Conservation (phyloP, 2,329 filamentous ascomycete genomes). For the Talaromyces sp. region DNA sequence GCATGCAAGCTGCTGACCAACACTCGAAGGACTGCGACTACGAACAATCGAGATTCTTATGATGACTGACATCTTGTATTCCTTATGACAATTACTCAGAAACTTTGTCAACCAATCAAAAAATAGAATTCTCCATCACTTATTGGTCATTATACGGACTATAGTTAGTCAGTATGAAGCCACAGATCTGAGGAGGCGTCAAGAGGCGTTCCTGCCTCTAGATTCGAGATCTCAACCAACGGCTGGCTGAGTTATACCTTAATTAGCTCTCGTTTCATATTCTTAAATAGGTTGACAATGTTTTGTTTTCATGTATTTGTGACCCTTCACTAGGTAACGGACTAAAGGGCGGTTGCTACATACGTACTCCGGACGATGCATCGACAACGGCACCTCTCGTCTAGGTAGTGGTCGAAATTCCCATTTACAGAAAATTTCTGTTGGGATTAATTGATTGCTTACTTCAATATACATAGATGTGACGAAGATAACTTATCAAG, state of each 20-base stretch:
- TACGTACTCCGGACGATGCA: not conserved
- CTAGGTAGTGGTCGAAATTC: not conserved
- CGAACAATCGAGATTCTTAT: not conserved
- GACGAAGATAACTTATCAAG: constrained; percentile 1
- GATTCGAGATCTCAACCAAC: not conserved
- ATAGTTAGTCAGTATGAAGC: not conserved
- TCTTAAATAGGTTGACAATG: not conserved
- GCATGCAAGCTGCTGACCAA: not conserved
- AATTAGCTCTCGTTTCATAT: not conserved
- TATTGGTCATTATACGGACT: not conserved
- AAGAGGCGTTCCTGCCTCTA: not conserved
- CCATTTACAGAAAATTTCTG: not conserved
- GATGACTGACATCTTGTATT: not conserved
- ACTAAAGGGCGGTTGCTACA: not conserved
- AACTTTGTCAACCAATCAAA: not conserved
- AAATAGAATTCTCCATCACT: not conserved
- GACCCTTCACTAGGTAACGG: not conserved
- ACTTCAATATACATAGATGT: not conserved
- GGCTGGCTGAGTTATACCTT: not conserved
- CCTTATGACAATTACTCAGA: not conserved
- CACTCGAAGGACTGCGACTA: not conserved
- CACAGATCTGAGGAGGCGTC: not conserved
- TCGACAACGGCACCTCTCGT: not conserved
- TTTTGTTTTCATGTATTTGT: not conserved
- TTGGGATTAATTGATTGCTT: not conserved